phyloP scores from a whole-genome alignment of 345 rosid genomes.

The Xanthoceras sorbifolium region DNA sequence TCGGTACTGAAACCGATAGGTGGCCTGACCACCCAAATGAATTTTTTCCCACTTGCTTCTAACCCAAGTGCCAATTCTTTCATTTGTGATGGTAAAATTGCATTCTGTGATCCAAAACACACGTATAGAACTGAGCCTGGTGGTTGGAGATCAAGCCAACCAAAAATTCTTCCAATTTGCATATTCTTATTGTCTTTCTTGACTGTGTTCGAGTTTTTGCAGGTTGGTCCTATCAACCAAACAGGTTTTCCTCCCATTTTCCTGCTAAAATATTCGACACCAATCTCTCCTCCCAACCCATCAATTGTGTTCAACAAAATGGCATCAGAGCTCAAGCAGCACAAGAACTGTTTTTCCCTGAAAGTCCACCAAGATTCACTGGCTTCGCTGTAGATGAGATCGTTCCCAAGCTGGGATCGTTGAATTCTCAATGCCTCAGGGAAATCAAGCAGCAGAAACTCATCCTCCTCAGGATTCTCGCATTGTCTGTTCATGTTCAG shows the following conservation, averaged over 20 bases:
- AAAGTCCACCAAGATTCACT: background rate
- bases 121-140: slow-evolving; percentile 17
- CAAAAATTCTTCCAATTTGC: background rate
- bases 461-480: background rate
- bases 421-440: slow-evolving; percentile 16
- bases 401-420: background rate
- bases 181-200: background rate
- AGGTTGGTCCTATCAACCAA: slow-evolving; percentile 23
- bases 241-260: slow-evolving; percentile 24
- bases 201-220: background rate
- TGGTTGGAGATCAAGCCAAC: slow-evolving; percentile 23
- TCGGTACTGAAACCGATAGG: slow-evolving; percentile 11
- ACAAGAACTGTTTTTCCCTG: background rate
- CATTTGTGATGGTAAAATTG: slow-evolving; percentile 18
- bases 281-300: slow-evolving; percentile 6
- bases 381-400: slow-evolving; percentile 4
- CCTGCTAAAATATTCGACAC: slow-evolving; percentile 19
- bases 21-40: slow-evolving; percentile 24
- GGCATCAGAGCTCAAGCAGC: slow-evolving; percentile 17
- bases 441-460: slow-evolving; percentile 20
- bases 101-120: slow-evolving; percentile 19
- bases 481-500: background rate
- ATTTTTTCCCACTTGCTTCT: slow-evolving; percentile 17
- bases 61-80: slow-evolving; percentile 24
- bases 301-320: slow-evolving; percentile 20